Evolutionary conservation across 495 filamentous ascomycete species (phyloP), one percentile per base, ranked within the genome.

Genomic region (Talaromyces borbonicus): DNA sequence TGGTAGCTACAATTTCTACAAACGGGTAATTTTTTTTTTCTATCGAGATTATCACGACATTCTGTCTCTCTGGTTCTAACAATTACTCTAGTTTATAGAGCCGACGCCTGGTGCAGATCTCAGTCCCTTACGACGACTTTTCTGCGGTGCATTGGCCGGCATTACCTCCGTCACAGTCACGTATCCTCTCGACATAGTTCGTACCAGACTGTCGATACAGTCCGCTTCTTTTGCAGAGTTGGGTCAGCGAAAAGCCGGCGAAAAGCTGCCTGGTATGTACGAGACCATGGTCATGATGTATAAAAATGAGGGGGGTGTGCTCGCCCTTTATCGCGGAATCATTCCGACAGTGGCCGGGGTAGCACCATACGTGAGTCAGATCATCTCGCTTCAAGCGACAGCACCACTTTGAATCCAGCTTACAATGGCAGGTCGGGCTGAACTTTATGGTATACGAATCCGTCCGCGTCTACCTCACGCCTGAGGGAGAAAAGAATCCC

Each of bases 381-480:
- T 15, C 4, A n/a, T n/a, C n/a, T n/a, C n/a, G n/a, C n/a, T 16
- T 22, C 5, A 26, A 2, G 12, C 45, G 8, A 6, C 32, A 49
- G 24, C 26, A 26, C 4, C n/a, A 16, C 14, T 15, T 24, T 26
- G 25, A n/a, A 37, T 2, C n/a, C 8, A 40, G 14, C 5, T 42
- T 14, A 20, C 23, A 23, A 9, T n/a, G 42, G 38, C 53, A 95
- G 85, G 88, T 95, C 37, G 92, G 92, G 24, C 69, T 98, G 38
- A 98, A 97, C 61, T 98, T 98, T 68, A 97, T 97, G 86, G 85
- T 81, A 19, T 98, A 98, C 61, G 92, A 98, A 63, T 80, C 79
- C 11, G 78, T 90, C 46, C 81, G 92, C 43, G 79, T 81, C 52
- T 83, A 84, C 49, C 67, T 98, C 50, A 98, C 92, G 0, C 81